Conservation (phyloP, 148 eudicot genomes). For the Fallopia convolvulus region DNA sequence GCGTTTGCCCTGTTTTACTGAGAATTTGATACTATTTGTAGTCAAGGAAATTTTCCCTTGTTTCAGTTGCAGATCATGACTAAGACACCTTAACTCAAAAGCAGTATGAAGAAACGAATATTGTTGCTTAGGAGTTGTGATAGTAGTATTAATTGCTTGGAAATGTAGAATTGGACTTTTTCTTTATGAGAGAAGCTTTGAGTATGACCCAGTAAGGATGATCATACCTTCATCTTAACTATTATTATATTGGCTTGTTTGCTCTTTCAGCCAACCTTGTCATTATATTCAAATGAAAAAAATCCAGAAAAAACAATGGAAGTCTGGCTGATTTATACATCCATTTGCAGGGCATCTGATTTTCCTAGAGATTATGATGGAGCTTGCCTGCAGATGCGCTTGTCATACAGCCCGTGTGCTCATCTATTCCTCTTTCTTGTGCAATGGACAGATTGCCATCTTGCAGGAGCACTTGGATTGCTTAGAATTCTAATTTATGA, state of each 20-base stretch:
- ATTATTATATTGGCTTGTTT: background rate
- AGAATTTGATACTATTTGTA: background rate
- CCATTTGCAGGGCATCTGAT: constrained; percentile 61
- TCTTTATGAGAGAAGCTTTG: background rate
- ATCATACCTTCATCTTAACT: background rate
- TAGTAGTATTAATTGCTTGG: background rate
- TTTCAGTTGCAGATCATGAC: background rate
- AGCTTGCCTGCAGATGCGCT: constrained; percentile 82
- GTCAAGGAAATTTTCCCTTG: background rate
- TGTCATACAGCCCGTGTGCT: constrained; percentile 75
- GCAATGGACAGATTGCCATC: constrained; percentile 81
- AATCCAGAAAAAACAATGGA: background rate
- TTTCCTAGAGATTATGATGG: constrained; percentile 61
- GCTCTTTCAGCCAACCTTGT: background rate
- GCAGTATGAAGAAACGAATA: background rate
- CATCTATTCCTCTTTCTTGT: constrained; percentile 66
- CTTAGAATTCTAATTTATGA: constrained; percentile 68
- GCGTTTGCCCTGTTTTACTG: background rate
- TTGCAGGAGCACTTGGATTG: constrained; percentile 85
- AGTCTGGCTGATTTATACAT: background rate
- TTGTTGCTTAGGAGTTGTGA: background rate
- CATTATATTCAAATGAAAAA: background rate
- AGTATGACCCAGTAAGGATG: background rate
- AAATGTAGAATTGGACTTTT: background rate
- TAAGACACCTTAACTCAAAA: background rate